Evolutionary conservation across 108 stramenopile species (phyloP).

Genomic region (Nitzschia sp.): DNA sequence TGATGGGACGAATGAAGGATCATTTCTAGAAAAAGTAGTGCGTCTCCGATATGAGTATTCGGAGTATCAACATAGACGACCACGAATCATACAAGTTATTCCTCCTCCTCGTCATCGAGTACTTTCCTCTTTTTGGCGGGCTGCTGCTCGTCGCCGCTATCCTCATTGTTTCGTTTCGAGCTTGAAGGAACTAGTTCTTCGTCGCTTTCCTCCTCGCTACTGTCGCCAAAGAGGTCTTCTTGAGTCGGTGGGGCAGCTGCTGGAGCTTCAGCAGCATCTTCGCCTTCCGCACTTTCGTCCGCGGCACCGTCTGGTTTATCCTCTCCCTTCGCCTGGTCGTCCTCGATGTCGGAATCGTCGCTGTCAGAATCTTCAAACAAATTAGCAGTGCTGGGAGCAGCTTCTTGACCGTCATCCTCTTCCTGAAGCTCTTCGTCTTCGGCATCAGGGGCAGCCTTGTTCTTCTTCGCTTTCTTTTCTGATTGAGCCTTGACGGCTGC

Average conservation of each 20-base stretch:
- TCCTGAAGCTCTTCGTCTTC: conserved; percentile 58
- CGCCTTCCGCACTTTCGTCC: conserved; percentile 22
- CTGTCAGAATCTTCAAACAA: conserved; percentile 74
- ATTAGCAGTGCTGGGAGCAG: conserved; percentile 33
- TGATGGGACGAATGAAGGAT: too few relatives aligned
- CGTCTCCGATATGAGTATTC: too few relatives aligned
- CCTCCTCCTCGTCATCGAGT: not conserved
- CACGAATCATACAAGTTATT: too few relatives aligned
- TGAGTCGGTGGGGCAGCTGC: conserved; percentile 48
- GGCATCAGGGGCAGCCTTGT: conserved; percentile 32
- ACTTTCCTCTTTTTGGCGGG: conserved; percentile 18
- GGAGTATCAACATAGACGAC: too few relatives aligned
- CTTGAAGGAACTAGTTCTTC: conserved; percentile 43
- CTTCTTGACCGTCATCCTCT: conserved; percentile 43
- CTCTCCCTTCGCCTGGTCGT: conserved; percentile 32
- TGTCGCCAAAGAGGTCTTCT: conserved; percentile 76
- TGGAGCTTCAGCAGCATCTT: conserved; percentile 26
- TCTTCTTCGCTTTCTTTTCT: conserved; percentile 50
- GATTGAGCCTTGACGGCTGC: conserved; percentile 43
- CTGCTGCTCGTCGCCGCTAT: conserved; percentile 21
- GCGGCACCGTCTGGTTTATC: conserved; percentile 10
- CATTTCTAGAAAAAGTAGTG: too few relatives aligned
- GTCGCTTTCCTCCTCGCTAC: conserved; percentile 52
- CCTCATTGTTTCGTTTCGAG: conserved; percentile 27
- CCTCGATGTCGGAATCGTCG: conserved; percentile 45